Conservation (phyloP, 208 protist genomes). For the Endotrypanum monterogeii region DNA sequence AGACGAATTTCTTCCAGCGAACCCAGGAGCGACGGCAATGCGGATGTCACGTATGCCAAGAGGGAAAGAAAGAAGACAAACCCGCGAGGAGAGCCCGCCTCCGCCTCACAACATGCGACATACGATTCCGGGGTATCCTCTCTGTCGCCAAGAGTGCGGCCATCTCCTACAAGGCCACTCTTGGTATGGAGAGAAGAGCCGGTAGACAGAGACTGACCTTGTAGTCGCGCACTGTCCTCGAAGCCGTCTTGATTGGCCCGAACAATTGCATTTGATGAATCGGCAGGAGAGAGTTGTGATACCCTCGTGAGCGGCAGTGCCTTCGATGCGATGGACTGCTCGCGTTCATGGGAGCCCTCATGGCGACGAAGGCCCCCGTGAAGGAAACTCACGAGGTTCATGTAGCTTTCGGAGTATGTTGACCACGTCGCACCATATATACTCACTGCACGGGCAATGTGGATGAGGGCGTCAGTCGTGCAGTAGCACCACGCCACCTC, state of each 20-base stretch:
- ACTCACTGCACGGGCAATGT: constrained; percentile 25
- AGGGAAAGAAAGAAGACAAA: constrained; percentile 34
- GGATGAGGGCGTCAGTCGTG: constrained; percentile 24
- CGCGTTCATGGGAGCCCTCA: neutral
- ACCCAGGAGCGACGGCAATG: constrained; percentile 24
- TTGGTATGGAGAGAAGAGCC: neutral
- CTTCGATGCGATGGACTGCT: neutral
- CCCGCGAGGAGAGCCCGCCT: constrained; percentile 14
- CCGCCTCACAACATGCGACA: constrained; percentile 24
- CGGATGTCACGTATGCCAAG: constrained; percentile 28
- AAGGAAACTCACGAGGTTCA: constrained; percentile 24
- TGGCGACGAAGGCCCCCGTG: constrained; percentile 21
- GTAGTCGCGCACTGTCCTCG: neutral
- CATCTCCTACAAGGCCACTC: neutral
- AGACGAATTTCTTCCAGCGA: constrained; percentile 22
- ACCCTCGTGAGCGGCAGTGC: neutral
- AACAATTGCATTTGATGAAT: neutral
- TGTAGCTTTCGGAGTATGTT: constrained; percentile 23
- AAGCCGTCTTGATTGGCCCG: neutral
- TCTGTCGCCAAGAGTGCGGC: neutral
- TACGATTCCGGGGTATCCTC: constrained; percentile 1
- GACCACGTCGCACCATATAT: constrained; percentile 21
- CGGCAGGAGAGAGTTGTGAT: neutral
- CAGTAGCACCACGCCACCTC: constrained; percentile 32
- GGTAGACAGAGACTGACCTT: neutral